Conservation (phyloP, 2,329 filamentous ascomycete genomes). For the Penicillium sumatraense region DNA sequence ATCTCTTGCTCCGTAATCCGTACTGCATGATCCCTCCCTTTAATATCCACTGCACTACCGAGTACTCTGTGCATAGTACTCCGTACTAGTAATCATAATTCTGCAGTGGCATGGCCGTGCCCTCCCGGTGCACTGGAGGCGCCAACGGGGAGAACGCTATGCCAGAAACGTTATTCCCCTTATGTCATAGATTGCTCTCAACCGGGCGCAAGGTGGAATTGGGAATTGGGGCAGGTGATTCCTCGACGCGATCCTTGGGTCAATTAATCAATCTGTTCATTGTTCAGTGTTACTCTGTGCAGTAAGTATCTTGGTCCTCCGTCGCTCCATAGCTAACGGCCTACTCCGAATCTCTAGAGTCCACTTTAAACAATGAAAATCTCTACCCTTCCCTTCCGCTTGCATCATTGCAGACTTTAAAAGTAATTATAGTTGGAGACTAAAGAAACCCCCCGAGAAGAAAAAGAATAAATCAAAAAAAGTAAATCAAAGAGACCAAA, state of each 20-base stretch:
- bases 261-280: conserved; percentile 1
- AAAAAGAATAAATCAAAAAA: not conserved
- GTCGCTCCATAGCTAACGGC: too few relatives aligned
- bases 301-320: too few relatives aligned
- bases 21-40: too few relatives aligned
- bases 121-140: not conserved
- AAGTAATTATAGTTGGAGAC: not conserved
- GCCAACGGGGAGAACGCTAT: not conserved
- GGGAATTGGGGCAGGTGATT: not conserved
- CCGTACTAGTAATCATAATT: too few relatives aligned
- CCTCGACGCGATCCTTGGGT: not conserved
- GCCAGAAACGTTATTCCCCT: conserved; percentile 5
- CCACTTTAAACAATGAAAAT: too few relatives aligned
- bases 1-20: too few relatives aligned
- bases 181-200: conserved; percentile 15
- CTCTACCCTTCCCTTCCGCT: too few relatives aligned
- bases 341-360: too few relatives aligned
- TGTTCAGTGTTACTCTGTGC: too few relatives aligned
- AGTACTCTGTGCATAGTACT: too few relatives aligned
- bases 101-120: too few relatives aligned
- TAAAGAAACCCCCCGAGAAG: not conserved
- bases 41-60: too few relatives aligned
- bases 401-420: conserved; percentile 13
- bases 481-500: not conserved
- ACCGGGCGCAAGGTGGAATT: not conserved